These are phyloP conservation scores for Porcisia deanei DNA, from an alignment of 208 protist genomes.

Conservation along the genomic window DNA sequence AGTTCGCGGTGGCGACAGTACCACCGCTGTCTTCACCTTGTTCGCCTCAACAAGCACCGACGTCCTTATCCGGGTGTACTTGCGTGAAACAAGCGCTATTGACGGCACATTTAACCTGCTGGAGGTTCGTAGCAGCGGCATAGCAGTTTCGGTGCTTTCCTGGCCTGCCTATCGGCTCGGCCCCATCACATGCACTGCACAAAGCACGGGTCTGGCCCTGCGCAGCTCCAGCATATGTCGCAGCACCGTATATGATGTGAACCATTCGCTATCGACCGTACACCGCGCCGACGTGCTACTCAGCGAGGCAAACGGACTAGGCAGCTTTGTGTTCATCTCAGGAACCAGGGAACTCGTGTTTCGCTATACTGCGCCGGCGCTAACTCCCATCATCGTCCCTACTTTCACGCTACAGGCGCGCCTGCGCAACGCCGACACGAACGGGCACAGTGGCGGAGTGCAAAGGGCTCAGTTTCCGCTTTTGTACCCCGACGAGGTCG, in stretches of 20 bases:
- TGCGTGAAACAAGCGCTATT: conserved; percentile 1
- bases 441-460: not conserved
- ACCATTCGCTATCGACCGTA: conserved; percentile 29
- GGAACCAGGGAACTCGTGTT: conserved; percentile 42
- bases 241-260: conserved; percentile 32
- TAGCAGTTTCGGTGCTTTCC: conserved; percentile 36
- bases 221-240: conserved; percentile 35
- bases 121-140: conserved; percentile 41
- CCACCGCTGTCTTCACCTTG: conserved; percentile 41
- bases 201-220: conserved; percentile 33
- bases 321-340: conserved; percentile 42
- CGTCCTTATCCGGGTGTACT: conserved; percentile 36
- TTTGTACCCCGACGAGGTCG: conserved; percentile 34
- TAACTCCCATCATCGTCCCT: conserved; percentile 12
- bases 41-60: conserved; percentile 29
- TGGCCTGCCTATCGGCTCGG: conserved; percentile 39
- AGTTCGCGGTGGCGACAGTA: conserved; percentile 33
- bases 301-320: conserved; percentile 34
- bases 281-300: conserved; percentile 41
- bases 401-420: conserved; percentile 34
- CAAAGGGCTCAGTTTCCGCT: conserved; percentile 34
- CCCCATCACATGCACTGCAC: conserved; percentile 32
- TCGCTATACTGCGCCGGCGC: conserved; percentile 35
- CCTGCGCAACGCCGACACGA: conserved; percentile 12
- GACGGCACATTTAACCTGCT: not conserved